These are phyloP conservation scores for Adenanthera pavonina DNA, from an alignment of 306 rosid genomes.

Conservation along the genomic window DNA sequence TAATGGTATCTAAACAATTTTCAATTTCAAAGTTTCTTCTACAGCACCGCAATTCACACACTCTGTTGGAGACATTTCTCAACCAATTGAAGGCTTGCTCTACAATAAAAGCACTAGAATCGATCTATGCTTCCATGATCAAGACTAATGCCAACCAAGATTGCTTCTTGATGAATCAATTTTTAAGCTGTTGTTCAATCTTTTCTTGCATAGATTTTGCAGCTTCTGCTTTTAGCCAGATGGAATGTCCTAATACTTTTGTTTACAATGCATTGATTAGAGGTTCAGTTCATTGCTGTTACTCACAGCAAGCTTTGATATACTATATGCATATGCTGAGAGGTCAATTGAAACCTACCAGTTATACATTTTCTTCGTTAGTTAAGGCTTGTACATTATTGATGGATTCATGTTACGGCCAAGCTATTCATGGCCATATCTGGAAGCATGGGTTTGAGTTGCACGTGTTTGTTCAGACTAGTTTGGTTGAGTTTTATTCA, in stretches of 20 bases:
- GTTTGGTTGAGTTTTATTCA: slow-evolving; percentile 70
- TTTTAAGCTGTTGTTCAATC: slow-evolving; percentile 40
- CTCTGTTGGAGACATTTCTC: slow-evolving; percentile 44
- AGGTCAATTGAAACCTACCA: slow-evolving; percentile 53
- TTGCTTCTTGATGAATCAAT: slow-evolving; percentile 56
- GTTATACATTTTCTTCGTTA: slow-evolving; percentile 72
- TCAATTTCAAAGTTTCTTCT: slow-evolving; percentile 6
- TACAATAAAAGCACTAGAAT: slow-evolving; percentile 46
- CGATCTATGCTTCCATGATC: slow-evolving; percentile 60
- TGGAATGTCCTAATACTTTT: slow-evolving; percentile 60
- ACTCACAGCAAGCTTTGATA: slow-evolving; percentile 49
- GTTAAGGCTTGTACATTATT: slow-evolving; percentile 63
- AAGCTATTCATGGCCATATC: slow-evolving; percentile 60
- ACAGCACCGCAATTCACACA: slow-evolving; percentile 23
- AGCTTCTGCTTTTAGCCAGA: slow-evolving; percentile 53
- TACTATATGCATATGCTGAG: slow-evolving; percentile 56
- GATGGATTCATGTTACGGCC: slow-evolving; percentile 47
- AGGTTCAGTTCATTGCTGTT: slow-evolving; percentile 55
- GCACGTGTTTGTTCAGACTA: slow-evolving; percentile 75
- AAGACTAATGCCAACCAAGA: slow-evolving; percentile 60
- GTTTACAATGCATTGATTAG: slow-evolving; percentile 74
- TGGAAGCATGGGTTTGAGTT: slow-evolving; percentile 71
- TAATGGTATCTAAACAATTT: slow-evolving; percentile 11
- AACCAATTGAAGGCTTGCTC: slow-evolving; percentile 53
- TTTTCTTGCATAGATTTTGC: slow-evolving; percentile 41